Conservation (phyloP, 2,329 filamentous ascomycete species). For the Stagonosporopsis tanaceti region DNA sequence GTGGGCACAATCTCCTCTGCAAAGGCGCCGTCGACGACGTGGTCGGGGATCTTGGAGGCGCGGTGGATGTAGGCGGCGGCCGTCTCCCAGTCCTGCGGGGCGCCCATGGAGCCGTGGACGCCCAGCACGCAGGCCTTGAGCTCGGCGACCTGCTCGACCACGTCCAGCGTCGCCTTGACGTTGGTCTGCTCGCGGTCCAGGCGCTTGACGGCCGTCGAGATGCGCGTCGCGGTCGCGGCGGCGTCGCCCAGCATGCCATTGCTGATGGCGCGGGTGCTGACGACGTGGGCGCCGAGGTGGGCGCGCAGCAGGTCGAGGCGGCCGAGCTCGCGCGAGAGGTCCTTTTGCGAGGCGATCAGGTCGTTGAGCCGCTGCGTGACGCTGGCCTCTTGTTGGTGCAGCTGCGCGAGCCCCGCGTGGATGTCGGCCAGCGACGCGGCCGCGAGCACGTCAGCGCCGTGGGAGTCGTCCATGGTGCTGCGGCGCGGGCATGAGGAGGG, state of each 20-base stretch:
- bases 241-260: slow-evolving; percentile 90
- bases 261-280: slow-evolving; percentile 82
- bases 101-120: slow-evolving; percentile 94
- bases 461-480: slow-evolving; percentile 23
- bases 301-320: slow-evolving; percentile 90
- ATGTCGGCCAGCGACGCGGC: slow-evolving; percentile 81
- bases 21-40: slow-evolving; percentile 84
- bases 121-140: slow-evolving; percentile 96
- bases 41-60: slow-evolving; percentile 79
- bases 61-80: slow-evolving; percentile 88
- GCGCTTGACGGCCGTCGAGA: slow-evolving; percentile 85
- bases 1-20: slow-evolving; percentile 93
- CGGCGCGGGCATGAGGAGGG: slow-evolving; percentile 12
- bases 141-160: slow-evolving; percentile 96
- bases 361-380: slow-evolving; percentile 78
- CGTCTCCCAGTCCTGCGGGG: slow-evolving; percentile 97
- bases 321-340: slow-evolving; percentile 84
- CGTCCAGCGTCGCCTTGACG: slow-evolving; percentile 86
- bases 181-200: slow-evolving; percentile 91
- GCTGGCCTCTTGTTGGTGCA: slow-evolving; percentile 77
- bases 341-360: slow-evolving; percentile 82
- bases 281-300: slow-evolving; percentile 84
- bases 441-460: slow-evolving; percentile 59
- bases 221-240: slow-evolving; percentile 81
- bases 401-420: slow-evolving; percentile 74